Evolutionary conservation across 78 protist genomes (phyloP), one percentile per base, ranked within the genome.

Genomic region (Dictyostelium firmibasis): DNA sequence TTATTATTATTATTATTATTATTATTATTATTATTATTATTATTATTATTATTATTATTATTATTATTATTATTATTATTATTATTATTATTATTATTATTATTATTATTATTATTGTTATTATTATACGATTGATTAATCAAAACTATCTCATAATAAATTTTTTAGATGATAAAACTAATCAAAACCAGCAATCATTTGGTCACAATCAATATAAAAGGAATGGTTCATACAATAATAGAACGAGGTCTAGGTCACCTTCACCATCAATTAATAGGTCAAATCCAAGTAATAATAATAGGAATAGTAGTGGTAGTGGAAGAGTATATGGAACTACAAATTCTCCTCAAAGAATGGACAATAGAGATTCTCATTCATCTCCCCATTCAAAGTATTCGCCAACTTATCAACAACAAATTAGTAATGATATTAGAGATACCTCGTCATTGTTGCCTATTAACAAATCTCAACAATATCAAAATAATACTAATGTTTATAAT

Each of bases 241-340:
- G 79, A 23, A 25, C 57, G 11, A 72, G 62, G 44, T 36, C 85
- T 57, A 44, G 47, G 67, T 43, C 92, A 77, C 57, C 85, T 1
- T 75, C 92, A n/a, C 67, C 92, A 3, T 4, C 69, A 43, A n/a
- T 44, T 11, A 84, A 67, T 67, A 67, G 75, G 13, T 62, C 72
- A 62, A 75, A 74, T 74, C 0, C 20, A n/a, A 75, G 35, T 69
- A 82, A 23, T 4, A 43, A 18, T 41, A 33, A 41, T 35, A 83
- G 18, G 10, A 83, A 14, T 81, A 74, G 43, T 35, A 35, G 41
- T 72, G 41, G 41, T 14, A 43, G 47, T 25, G 53, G 27, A 25
- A 43, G 84, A 25, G 84, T 43, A 25, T 78, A 43, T 43, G 14
- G 27, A 0, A 43, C n/a, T 25, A 78, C 67, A 27, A 11, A 0